A percentile compares a stretch with the other conserved stretches of the same genome.
Evolutionary conservation across 1,139 yeast species (phyloP).

Genomic region (Entelexis sorbosivorans): DNA sequence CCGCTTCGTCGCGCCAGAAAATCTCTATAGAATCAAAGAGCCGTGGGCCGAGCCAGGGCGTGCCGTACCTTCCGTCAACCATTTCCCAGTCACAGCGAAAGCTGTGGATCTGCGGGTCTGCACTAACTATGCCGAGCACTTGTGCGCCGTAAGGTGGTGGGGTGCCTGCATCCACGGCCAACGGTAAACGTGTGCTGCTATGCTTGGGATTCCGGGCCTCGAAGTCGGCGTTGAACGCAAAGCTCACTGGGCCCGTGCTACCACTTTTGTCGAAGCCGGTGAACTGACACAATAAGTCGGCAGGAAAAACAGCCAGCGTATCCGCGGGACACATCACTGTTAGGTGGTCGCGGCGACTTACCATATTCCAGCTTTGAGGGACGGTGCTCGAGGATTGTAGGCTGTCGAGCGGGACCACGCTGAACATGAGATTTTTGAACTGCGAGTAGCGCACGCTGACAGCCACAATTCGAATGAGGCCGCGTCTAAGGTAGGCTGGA

Average conservation of each 20-base stretch:
- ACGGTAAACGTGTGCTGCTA: background rate
- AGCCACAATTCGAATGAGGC: conserved; percentile 1
- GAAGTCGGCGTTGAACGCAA: background rate
- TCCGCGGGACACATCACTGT: conserved; percentile 8
- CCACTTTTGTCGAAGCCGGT: background rate
- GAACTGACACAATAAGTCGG: conserved; percentile 9
- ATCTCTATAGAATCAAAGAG: background rate
- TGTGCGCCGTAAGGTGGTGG: background rate
- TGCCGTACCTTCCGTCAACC: background rate
- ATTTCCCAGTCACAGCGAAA: background rate
- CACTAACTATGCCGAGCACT: background rate
- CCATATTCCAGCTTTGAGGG: background rate
- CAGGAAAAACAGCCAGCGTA: background rate
- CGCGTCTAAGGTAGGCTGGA: conserved; percentile 7
- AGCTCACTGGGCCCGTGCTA: background rate
- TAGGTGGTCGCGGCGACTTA: background rate
- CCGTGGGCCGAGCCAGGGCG: background rate
- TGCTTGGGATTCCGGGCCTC: background rate
- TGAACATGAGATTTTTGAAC: conserved; percentile 26
- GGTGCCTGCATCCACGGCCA: too few relatives aligned
- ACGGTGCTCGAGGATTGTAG: too few relatives aligned
- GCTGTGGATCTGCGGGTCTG: background rate
- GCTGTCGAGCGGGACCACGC: conserved; percentile 22
- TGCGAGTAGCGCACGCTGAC: conserved; percentile 26
- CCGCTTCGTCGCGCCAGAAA: background rate